Evolutionary conservation across 192 early-diverging fungal genomes (phyloP), one percentile per base, ranked within the genome.

Genomic region (Backusella morwellensis): DNA sequence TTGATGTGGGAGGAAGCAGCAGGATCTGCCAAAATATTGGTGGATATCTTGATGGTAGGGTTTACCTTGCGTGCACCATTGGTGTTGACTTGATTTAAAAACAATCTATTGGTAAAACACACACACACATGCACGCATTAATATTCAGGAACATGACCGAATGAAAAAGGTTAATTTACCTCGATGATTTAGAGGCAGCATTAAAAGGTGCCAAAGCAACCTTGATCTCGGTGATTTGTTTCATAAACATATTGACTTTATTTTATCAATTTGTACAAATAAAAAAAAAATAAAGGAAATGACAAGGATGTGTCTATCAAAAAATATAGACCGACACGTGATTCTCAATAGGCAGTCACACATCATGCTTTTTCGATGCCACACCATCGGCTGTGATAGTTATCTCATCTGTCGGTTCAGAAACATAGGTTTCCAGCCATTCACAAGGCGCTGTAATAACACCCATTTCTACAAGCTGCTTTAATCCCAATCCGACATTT

Each of bases 141-240:
- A 35, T 71, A 71, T 21, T 26, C 34, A 52, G 32, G 75, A 50
- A 50, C 23, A 44, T 59, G 12, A 7, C 12, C 32, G 38, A 41
- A 6, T 63, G 0, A 59, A 59, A 44, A 21, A 40, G 3, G 4
- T 9, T 7, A 19, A 6, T 36, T 75, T 88, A 88, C 87, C 84
- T 86, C 69, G 87, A 79, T 14, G 85, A 81, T 73, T 86, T 86
- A 59, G 85, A 82, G 6, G 78, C 47, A 21, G 73, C 38, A n/a
- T 83, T 81, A 66, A 84, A 88, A 44, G 87, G 87, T 21, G 87
- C 78, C 72, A 88, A 74, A 35, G 87, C 78, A 66, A 88, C 84
- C 77, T 86, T 85, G 82, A 88, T 77, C 70, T 88, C 82, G 52
- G 80, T 82, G 68, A 88, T 77, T 69, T 84, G 82, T 50, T 74